Base-by-base conservation (phyloP, 1,139 yeast species). In the Ogataea hybrid region DNA sequence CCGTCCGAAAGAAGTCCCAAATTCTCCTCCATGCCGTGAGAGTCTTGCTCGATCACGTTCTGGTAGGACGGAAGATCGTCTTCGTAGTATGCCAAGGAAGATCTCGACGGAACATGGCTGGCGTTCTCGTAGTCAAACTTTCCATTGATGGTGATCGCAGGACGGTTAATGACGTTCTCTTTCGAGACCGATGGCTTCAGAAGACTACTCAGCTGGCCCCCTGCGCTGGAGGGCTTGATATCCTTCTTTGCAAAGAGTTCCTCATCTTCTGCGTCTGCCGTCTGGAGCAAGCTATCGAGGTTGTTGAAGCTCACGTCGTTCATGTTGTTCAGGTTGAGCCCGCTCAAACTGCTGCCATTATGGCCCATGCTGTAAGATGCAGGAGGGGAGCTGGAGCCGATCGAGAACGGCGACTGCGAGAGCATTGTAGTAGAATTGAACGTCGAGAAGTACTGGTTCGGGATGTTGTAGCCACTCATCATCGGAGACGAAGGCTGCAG, bases 51-150 rank as follows among this genome's bases (percentile, higher is more conserved):
- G 30, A 52, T 42, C 12, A 53, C 54, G 5, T 48, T 32, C 37
- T 54, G 55, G 35, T 54, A 54, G 0, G 57, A 41, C n/a, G 58
- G 58, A 17, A 54, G 42, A 22, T 50, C 54, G 6, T 47, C 45
- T 18, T 47, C 50, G 36, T 50, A 49, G 28, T 46, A 53, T 15
- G 35, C 48, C 22, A 54, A 14, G 3, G 59, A 54, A 2, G 59
- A 54, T 23, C 50, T 35, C 5, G 56, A 48, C 5, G 58, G 58
- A 18, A 48, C 38, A 39, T 54, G 59, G 5, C 30, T 25, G 20
- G 46, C 29, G 5, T 25, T 42, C 8, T 33, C 37, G 14, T 29
- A 35, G 5, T 41, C 30, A 21, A 15, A 30, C 18, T 28, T 25
- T 11, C 44, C 44, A 28, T 39, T 43, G 29, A 42, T 37, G 10